Conservation (phyloP, 768 basidiomycete species). For the Lactarius hatsudake region DNA sequence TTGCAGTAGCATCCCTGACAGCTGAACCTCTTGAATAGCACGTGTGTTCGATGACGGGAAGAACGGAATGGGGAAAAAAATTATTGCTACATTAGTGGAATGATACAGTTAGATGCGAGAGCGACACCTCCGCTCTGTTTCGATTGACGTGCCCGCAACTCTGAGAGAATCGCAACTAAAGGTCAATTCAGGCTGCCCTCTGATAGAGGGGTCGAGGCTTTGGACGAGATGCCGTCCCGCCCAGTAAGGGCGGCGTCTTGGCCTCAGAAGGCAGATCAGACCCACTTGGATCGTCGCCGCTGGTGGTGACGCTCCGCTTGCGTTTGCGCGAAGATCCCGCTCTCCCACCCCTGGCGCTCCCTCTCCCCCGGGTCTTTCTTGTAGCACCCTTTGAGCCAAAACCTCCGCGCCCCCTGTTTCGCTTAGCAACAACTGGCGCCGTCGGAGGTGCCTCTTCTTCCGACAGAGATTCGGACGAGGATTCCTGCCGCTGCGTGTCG, state of each 20-base stretch:
- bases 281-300: background rate
- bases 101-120: background rate
- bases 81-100: background rate
- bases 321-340: conserved; percentile 23
- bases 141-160: background rate
- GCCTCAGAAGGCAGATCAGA: background rate
- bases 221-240: conserved; percentile 16
- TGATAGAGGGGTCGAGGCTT: conserved; percentile 20
- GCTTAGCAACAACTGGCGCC: background rate
- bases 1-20: background rate
- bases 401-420: conserved; percentile 8
- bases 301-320: conserved; percentile 23
- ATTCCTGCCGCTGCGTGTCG: background rate
- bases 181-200: background rate
- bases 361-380: conserved; percentile 19
- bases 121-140: background rate
- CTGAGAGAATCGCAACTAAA: background rate
- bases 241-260: conserved; percentile 31
- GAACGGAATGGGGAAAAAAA: background rate
- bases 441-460: background rate
- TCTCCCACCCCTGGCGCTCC: conserved; percentile 18
- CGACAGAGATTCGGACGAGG: conserved; percentile 1
- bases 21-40: background rate
- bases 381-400: background rate
- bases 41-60: background rate